Conservation (phyloP, 805 yeast species). For the Candida bentonensis region DNA sequence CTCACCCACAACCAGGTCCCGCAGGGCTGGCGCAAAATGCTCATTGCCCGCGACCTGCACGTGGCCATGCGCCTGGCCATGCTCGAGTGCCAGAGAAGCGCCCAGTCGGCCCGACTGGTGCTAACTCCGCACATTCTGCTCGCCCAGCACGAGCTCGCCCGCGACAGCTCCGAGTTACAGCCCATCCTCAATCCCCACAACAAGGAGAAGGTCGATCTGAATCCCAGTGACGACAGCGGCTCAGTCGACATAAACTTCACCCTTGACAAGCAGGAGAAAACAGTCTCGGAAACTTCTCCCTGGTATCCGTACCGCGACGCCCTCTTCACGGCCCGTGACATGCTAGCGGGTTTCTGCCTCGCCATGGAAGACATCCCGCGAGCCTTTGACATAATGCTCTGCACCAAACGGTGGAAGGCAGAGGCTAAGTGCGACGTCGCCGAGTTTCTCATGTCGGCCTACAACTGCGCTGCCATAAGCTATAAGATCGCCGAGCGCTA, state of each 20-base stretch:
- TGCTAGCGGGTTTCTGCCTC: constrained; percentile 57
- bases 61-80: constrained; percentile 57
- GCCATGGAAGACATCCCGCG: constrained; percentile 51
- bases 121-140: constrained; percentile 45
- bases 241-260: constrained; percentile 3
- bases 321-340: constrained; percentile 61
- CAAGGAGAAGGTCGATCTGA: constrained; percentile 6
- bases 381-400: constrained; percentile 46
- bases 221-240: constrained; percentile 8
- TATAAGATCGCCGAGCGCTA: constrained; percentile 54
- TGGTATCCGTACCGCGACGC: constrained; percentile 72
- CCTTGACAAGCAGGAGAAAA: constrained; percentile 3
- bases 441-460: constrained; percentile 48
- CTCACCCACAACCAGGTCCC: constrained; percentile 33
- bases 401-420: constrained; percentile 62
- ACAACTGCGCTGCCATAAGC: constrained; percentile 55
- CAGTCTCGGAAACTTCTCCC: constrained; percentile 15
- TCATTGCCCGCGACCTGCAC: constrained; percentile 57
- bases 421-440: constrained; percentile 53
- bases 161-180: constrained; percentile 13
- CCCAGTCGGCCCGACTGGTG: constrained; percentile 39
- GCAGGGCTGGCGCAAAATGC: constrained; percentile 33
- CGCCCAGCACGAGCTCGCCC: constrained; percentile 52
- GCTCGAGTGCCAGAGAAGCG: constrained; percentile 30
- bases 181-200: constrained; percentile 10